phyloP scores from a whole-genome alignment of 257 asterid species.

The Asclepias syriaca region DNA sequence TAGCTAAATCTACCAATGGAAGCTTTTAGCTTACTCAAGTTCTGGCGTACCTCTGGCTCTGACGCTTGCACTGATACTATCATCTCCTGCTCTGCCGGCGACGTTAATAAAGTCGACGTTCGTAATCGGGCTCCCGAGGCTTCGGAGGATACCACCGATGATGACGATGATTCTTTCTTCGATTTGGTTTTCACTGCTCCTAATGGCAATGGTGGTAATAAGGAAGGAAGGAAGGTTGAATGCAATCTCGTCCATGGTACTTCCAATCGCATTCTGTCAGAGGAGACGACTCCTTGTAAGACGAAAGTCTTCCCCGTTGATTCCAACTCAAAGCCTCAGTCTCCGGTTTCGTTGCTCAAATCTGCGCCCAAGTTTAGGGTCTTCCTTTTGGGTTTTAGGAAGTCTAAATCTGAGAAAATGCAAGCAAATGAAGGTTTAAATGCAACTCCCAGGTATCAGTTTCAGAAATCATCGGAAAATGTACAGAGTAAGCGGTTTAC shows the following conservation, averaged over 20 bases:
- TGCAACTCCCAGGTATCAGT: slow-evolving; percentile 13
- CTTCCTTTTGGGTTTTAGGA: slow-evolving; percentile 46
- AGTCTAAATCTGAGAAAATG: slow-evolving; percentile 36
- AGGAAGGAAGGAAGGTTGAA: slow-evolving; percentile 7
- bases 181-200: slow-evolving; percentile 60
- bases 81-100: slow-evolving; percentile 15
- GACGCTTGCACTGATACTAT: slow-evolving; percentile 32
- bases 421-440: slow-evolving; percentile 16
- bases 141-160: slow-evolving; percentile 35
- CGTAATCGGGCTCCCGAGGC: slow-evolving; percentile 25
- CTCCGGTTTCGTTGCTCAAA: slow-evolving; percentile 48
- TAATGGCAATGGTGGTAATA: not conserved
- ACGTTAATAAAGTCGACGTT: slow-evolving; percentile 11
- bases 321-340: slow-evolving; percentile 30
- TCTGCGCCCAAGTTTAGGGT: slow-evolving; percentile 58
- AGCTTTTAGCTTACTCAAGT: slow-evolving; percentile 41
- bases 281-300: not conserved
- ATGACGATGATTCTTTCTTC: slow-evolving; percentile 65
- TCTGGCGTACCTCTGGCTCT: slow-evolving; percentile 46
- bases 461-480: slow-evolving; percentile 19
- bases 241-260: not conserved
- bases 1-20: slow-evolving; percentile 27
- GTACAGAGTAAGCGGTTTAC: slow-evolving; percentile 35
- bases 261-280: not conserved
- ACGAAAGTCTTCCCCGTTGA: slow-evolving; percentile 20